Evolutionary conservation across 2,329 filamentous ascomycete species (phyloP).

Genomic region (Scytalidium sp.): DNA sequence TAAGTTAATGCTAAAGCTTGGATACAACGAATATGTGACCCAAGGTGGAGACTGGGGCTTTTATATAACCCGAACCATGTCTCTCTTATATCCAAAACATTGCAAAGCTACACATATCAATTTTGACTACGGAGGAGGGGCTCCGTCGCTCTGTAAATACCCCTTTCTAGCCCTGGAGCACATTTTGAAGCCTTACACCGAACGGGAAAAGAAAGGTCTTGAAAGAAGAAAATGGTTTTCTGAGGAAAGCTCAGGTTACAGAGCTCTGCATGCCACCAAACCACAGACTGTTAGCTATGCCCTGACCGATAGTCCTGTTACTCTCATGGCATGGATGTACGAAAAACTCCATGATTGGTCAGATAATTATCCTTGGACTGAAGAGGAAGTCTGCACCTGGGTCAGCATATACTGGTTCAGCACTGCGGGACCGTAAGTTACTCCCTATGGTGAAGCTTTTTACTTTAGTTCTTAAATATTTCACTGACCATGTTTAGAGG

Average conservation of each 20-base stretch:
- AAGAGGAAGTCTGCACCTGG: conserved; percentile 76
- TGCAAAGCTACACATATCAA: background rate
- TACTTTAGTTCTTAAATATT: too few relatives aligned
- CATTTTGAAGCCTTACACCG: background rate
- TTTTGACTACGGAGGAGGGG: too few relatives aligned
- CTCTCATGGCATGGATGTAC: conserved; percentile 18
- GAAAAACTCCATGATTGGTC: conserved; percentile 14
- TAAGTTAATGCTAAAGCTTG: background rate
- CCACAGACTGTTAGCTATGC: conserved; percentile 17
- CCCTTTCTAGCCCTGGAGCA: too few relatives aligned
- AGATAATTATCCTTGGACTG: conserved; percentile 54
- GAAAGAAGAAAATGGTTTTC: background rate
- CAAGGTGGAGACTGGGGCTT: conserved; percentile 1
- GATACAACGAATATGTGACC: background rate
- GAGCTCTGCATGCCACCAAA: conserved; percentile 8
- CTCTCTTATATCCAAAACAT: background rate
- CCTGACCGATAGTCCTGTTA: conserved; percentile 17
- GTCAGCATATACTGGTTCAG: conserved; percentile 72
- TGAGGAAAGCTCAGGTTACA: background rate
- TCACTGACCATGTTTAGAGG: too few relatives aligned
- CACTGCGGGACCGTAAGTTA: conserved; percentile 65
- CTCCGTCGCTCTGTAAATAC: too few relatives aligned
- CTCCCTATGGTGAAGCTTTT: too few relatives aligned
- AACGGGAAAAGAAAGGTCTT: background rate
- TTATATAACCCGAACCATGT: background rate